phyloP scores from a whole-genome alignment of 306 rosid species.

The Medicago arabica region DNA sequence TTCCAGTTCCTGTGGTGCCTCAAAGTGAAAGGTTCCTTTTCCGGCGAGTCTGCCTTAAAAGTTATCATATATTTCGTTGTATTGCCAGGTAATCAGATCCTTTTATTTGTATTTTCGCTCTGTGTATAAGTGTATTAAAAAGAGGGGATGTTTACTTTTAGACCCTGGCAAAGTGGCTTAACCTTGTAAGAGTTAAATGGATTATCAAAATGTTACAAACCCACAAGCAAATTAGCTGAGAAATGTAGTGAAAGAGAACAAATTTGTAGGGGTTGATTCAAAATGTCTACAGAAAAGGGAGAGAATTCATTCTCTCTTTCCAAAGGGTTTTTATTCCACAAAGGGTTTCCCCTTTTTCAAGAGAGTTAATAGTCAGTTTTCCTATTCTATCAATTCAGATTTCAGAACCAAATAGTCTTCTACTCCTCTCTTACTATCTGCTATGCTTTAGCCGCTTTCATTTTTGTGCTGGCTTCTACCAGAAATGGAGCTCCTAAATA shows the following conservation, averaged over 20 bases:
- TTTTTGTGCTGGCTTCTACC: background rate
- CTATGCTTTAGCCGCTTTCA: background rate
- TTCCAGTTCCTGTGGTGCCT: constrained; percentile 91
- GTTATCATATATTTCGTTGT: constrained; percentile 92
- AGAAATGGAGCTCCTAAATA: background rate
- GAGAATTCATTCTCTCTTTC: background rate
- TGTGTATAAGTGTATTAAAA: background rate
- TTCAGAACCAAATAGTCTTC: background rate
- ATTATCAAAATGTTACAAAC: constrained; percentile 25
- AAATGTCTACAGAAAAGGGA: background rate
- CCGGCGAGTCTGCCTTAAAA: constrained; percentile 92
- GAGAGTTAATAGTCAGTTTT: background rate
- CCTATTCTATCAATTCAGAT: background rate
- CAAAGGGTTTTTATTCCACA: background rate
- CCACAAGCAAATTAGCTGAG: too few species aligned
- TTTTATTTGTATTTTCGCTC: constrained; percentile 5
- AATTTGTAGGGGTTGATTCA: background rate
- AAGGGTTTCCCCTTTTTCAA: constrained; percentile 7
- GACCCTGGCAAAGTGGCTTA: constrained; percentile 6
- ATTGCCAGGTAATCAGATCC: constrained; percentile 73
- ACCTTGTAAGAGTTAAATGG: constrained; percentile 30
- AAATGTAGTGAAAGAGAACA: background rate
- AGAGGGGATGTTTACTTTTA: constrained; percentile 11
- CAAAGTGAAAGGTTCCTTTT: constrained; percentile 98
- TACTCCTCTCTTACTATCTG: background rate